Conservation (phyloP, 345 rosid genomes). For the Syzygium oleosum region DNA sequence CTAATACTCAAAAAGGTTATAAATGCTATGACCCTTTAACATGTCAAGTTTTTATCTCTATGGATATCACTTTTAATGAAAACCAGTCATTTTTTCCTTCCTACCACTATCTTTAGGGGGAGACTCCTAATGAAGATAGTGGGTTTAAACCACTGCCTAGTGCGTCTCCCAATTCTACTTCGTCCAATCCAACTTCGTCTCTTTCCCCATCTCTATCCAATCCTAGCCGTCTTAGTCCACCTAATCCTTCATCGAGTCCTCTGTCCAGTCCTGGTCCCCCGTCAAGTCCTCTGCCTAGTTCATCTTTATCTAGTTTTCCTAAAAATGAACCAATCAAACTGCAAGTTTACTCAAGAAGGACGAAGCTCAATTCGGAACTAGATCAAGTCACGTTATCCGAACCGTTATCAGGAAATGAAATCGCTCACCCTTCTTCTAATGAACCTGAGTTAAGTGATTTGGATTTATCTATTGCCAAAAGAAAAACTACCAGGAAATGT, state of each 20-base stretch:
- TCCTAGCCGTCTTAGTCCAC: background rate
- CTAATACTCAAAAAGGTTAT: background rate
- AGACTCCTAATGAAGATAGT: background rate
- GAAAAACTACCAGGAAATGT: too few species aligned
- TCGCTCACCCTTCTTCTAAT: background rate
- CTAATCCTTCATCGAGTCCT: background rate
- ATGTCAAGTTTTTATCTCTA: background rate
- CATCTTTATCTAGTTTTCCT: background rate
- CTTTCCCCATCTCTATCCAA: background rate
- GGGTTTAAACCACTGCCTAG: background rate
- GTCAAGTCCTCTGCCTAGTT: background rate
- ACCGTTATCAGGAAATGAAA: too few species aligned
- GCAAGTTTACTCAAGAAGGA: background rate
- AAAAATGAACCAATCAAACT: background rate
- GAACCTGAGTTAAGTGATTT: background rate
- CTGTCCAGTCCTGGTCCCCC: background rate
- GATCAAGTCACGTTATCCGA: too few species aligned
- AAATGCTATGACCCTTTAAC: background rate
- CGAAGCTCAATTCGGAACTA: rapidly evolving
- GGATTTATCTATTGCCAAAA: background rate
- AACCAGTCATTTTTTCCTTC: background rate
- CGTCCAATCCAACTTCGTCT: background rate
- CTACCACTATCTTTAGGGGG: background rate
- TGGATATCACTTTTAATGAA: background rate
- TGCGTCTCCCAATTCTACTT: background rate